A percentile compares a stretch with the other conserved stretches of the same genome.
Evolutionary conservation across 345 rosid genomes (phyloP).

Genomic region (Zanthoxylum bungeanum): DNA sequence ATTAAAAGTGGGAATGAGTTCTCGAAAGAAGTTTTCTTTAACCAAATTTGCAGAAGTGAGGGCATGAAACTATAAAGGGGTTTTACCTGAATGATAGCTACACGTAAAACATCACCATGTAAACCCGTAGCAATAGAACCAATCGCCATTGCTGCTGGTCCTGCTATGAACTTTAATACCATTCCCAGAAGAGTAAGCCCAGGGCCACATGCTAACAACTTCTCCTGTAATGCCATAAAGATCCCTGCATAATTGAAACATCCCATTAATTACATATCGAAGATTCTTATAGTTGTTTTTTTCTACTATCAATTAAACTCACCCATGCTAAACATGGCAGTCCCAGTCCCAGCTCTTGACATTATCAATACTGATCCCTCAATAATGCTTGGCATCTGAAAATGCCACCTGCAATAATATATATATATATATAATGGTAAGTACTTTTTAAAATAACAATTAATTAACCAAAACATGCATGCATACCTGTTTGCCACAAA

Average conservation of each 20-base stretch:
- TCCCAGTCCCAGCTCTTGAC: too few species aligned
- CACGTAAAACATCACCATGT: slow-evolving; percentile 66
- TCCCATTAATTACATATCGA: too few species aligned
- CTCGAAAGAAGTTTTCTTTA: neutral
- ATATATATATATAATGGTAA: too few species aligned
- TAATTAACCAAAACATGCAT: too few species aligned
- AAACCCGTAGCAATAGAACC: slow-evolving; percentile 59
- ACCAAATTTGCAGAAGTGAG: neutral
- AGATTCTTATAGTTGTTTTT: too few species aligned
- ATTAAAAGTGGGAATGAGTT: too few species aligned
- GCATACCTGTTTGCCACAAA: slow-evolving; percentile 57
- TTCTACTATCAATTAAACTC: too few species aligned
- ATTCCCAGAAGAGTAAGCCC: slow-evolving; percentile 47
- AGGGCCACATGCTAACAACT: slow-evolving; percentile 66
- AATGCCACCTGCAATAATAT: too few species aligned
- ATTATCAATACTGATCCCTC: too few species aligned
- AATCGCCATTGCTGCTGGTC: slow-evolving; percentile 74
- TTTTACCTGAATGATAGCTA: slow-evolving; percentile 65
- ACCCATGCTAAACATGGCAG: too few species aligned
- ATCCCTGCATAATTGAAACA: slow-evolving; percentile 42
- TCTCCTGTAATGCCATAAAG: slow-evolving; percentile 81
- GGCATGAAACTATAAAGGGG: neutral
- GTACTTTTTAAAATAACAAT: too few species aligned
- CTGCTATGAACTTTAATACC: slow-evolving; percentile 59
- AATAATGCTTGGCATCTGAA: too few species aligned